Percentiles rank a stretch among this genome's conserved stretches.
Conservation (phyloP, 768 basidiomycete species). For the Russula compacta region DNA sequence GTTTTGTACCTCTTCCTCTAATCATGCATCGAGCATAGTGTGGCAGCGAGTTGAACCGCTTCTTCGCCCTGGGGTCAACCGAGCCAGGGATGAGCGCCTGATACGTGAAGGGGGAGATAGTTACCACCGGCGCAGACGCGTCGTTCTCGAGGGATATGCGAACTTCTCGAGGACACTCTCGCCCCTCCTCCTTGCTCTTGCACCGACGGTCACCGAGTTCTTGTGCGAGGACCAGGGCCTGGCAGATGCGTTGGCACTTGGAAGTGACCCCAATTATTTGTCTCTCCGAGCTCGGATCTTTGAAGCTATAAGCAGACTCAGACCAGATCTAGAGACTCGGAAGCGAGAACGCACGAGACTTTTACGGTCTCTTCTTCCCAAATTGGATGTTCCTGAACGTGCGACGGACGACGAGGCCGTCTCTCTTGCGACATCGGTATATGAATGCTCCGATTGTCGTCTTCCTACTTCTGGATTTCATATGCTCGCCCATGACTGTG, state of each 20-base stretch:
- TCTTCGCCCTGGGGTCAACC: not conserved
- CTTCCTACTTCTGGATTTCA: not conserved
- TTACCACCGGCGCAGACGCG: not conserved
- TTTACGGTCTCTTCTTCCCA: conserved; percentile 6
- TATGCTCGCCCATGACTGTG: conserved; percentile 8
- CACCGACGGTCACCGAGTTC: not conserved
- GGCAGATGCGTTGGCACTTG: not conserved
- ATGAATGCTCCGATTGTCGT: conserved; percentile 2
- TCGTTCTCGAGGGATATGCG: not conserved
- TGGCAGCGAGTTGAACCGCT: conserved; percentile 9
- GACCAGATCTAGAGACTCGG: not conserved
- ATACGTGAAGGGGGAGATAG: not conserved
- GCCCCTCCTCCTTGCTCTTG: not conserved
- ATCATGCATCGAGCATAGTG: not conserved
- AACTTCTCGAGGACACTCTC: not conserved
- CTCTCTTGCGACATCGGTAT: conserved; percentile 6
- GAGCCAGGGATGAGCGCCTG: not conserved
- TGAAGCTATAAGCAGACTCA: not conserved
- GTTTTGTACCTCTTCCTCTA: not conserved
- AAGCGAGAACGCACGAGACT: not conserved
- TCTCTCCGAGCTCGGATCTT: not conserved
- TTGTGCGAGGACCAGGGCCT: not conserved
- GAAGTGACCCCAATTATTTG: not conserved
- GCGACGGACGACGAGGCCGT: not conserved
- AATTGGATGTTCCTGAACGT: not conserved